Evolutionary conservation across 2,329 filamentous ascomycete genomes (phyloP).

Genomic region (Hawksworthiomyces lignivorus): DNA sequence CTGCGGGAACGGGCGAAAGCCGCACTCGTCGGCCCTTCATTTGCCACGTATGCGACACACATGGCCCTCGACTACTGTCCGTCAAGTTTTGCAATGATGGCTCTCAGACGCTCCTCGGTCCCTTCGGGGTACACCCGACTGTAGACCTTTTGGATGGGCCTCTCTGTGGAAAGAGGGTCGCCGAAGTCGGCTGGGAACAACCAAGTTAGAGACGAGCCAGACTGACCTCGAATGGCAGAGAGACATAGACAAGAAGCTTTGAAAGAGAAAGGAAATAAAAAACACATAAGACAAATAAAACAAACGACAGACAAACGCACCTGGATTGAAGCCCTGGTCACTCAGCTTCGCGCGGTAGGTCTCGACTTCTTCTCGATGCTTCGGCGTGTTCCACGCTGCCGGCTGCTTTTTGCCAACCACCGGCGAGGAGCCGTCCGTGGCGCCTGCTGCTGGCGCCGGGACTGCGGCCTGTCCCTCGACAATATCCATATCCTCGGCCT

Average conservation of each 20-base stretch:
- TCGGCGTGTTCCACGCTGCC: slow-evolving; percentile 20
- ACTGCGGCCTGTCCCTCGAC: not conserved
- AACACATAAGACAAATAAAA: no score
- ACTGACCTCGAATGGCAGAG: no score
- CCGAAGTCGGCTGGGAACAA: slow-evolving; percentile 36
- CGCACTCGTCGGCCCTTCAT: no score
- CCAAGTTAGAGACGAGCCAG: no score
- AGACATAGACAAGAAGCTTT: not conserved
- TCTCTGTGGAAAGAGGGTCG: slow-evolving; percentile 38
- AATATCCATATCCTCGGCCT: slow-evolving; percentile 16
- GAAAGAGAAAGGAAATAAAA: slow-evolving; percentile 8
- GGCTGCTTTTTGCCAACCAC: not conserved
- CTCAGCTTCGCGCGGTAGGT: slow-evolving; percentile 28
- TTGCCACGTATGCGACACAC: no score
- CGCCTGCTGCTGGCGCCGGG: not conserved
- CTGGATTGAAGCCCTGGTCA: slow-evolving; percentile 39
- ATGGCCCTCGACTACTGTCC: not conserved
- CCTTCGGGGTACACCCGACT: slow-evolving; percentile 20
- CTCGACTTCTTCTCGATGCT: slow-evolving; percentile 37
- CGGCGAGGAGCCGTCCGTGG: not conserved
- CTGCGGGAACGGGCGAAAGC: no score
- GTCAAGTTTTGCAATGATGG: slow-evolving; percentile 1
- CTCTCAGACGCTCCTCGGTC: slow-evolving; percentile 32
- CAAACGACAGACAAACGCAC: no score
- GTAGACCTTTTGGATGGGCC: slow-evolving; percentile 20